A percentile compares a stretch with the other conserved stretches of the same genome.
These are phyloP conservation scores for Rhizophagus clarus DNA, from an alignment of 192 early-diverging fungal genomes.

Conservation along the genomic window DNA sequence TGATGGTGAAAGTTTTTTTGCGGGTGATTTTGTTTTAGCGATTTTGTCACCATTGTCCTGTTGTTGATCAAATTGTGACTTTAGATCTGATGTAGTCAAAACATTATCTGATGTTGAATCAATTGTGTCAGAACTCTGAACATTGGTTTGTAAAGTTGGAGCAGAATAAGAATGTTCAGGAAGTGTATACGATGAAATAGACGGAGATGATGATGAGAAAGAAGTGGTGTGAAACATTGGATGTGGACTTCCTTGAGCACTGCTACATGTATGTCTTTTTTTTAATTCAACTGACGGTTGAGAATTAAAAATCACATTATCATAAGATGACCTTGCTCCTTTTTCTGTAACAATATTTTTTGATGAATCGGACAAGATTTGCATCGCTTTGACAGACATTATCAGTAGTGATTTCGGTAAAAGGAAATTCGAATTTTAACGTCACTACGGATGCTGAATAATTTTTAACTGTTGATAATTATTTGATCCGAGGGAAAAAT, in stretches of 20 bases:
- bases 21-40: neutral
- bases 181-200: neutral
- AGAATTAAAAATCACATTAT: conserved; percentile 12
- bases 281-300: neutral
- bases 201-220: neutral
- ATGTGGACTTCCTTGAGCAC: neutral
- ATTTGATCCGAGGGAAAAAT: neutral
- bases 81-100: neutral
- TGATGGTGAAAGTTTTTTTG: neutral
- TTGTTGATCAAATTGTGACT: neutral
- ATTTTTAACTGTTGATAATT: neutral
- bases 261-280: conserved; percentile 3
- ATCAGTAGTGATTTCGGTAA: neutral
- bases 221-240: neutral
- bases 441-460: neutral
- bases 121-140: no score
- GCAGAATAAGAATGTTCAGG: neutral
- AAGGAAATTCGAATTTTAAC: no score
- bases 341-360: neutral
- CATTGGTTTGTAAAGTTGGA: no score
- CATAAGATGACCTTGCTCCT: neutral
- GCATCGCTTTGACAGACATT: neutral
- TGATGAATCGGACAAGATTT: conserved; percentile 7
- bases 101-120: no score
- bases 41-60: neutral